phyloP scores from a whole-genome alignment of 225 moss, liverwort and hornwort genomes.

The Bryoerythrophyllum caledonicum region DNA sequence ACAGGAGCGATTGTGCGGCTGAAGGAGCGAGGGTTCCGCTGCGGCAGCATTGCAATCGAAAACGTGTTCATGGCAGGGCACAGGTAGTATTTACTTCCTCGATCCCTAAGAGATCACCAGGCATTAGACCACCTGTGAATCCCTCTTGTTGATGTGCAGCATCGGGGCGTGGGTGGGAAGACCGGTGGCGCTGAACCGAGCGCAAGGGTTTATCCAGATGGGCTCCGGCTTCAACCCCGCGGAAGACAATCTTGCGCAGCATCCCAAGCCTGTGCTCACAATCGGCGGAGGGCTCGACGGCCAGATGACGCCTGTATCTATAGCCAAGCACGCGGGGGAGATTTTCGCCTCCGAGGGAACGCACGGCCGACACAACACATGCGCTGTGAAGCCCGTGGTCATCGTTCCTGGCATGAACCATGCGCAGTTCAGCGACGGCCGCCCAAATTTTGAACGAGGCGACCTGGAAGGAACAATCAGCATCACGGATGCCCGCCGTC shows the following conservation, averaged over 20 bases:
- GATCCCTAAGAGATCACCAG: neutral
- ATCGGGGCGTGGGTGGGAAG: constrained; percentile 37
- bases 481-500: constrained; percentile 28
- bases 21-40: constrained; percentile 51
- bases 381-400: constrained; percentile 58
- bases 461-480: constrained; percentile 40
- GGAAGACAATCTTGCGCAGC: constrained; percentile 48
- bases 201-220: constrained; percentile 61
- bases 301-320: constrained; percentile 31
- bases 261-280: constrained; percentile 69
- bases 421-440: constrained; percentile 51
- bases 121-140: neutral
- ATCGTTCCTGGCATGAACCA: constrained; percentile 74
- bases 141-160: constrained; percentile 34
- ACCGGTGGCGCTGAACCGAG: constrained; percentile 48
- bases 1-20: constrained; percentile 40
- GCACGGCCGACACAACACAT: constrained; percentile 45
- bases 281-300: constrained; percentile 58
- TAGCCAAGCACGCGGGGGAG: constrained; percentile 35
- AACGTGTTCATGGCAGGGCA: constrained; percentile 61
- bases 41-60: constrained; percentile 33
- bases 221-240: constrained; percentile 20
- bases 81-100: constrained; percentile 36
- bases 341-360: constrained; percentile 36
- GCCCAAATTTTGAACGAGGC: constrained; percentile 27